A percentile compares a stretch with the other conserved stretches of the same genome.
Evolutionary conservation across 495 filamentous ascomycete species (phyloP).

Genomic region (Baudoinia panamericana): DNA sequence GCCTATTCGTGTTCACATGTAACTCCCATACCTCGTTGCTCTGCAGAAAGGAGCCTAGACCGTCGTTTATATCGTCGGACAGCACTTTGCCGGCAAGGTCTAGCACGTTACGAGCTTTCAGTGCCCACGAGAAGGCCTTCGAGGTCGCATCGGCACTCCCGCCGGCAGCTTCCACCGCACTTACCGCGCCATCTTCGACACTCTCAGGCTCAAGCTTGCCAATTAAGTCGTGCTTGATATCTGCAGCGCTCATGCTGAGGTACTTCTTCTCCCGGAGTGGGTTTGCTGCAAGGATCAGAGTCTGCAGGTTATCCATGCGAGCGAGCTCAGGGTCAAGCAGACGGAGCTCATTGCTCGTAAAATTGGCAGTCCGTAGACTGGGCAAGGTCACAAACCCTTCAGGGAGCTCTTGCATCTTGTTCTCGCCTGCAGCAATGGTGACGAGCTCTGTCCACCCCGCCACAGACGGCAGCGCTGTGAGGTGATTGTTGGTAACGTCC

Average conservation of each 20-base stretch:
- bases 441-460: conserved; percentile 56
- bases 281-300: conserved; percentile 68
- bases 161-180: conserved; percentile 5
- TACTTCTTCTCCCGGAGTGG: conserved; percentile 79
- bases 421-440: conserved; percentile 65
- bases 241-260: conserved; percentile 61
- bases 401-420: conserved; percentile 60
- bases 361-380: conserved; percentile 59
- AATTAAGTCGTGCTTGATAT: conserved; percentile 65
- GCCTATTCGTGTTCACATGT: conserved; percentile 61
- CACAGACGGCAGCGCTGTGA: conserved; percentile 57
- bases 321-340: conserved; percentile 64
- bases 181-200: conserved; percentile 5
- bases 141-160: not conserved
- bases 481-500: conserved; percentile 60
- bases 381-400: conserved; percentile 54
- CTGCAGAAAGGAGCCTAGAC: conserved; percentile 34
- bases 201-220: conserved; percentile 47
- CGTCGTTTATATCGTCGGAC: conserved; percentile 31
- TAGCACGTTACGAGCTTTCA: conserved; percentile 22
- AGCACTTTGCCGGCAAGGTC: conserved; percentile 37
- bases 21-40: conserved; percentile 41
- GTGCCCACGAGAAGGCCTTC: conserved; percentile 13
- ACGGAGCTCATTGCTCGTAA: conserved; percentile 71
- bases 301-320: conserved; percentile 61